Conservation (phyloP, 495 filamentous ascomycete species). For the Penicillium fimorum region DNA sequence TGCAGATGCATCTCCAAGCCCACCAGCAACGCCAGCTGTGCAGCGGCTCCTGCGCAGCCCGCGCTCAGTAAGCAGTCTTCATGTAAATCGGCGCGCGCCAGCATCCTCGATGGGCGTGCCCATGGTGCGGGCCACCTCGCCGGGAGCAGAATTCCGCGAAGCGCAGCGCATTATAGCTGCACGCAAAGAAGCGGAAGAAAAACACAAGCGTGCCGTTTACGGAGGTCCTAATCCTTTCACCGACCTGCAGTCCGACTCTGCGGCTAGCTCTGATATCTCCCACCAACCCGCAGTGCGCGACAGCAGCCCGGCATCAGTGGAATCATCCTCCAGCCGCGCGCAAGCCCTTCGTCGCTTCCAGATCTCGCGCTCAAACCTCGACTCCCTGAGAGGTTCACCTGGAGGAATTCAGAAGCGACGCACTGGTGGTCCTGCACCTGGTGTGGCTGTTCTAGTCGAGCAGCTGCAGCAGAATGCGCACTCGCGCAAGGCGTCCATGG, state of each 20-base stretch:
- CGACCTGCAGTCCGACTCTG: background rate
- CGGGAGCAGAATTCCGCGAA: constrained; percentile 46
- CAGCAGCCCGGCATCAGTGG: constrained; percentile 3
- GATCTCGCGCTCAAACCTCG: constrained; percentile 37
- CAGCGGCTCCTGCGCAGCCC: constrained; percentile 37
- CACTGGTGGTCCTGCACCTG: constrained; percentile 25
- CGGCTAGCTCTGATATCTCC: background rate
- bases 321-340: constrained; percentile 19
- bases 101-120: constrained; percentile 32
- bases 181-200: constrained; percentile 35
- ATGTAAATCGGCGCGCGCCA: constrained; percentile 19
- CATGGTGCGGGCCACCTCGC: constrained; percentile 43
- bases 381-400: constrained; percentile 22
- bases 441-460: constrained; percentile 45
- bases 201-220: constrained; percentile 27
- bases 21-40: constrained; percentile 17
- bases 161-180: constrained; percentile 33
- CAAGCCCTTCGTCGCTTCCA: constrained; percentile 42
- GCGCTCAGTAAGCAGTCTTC: constrained; percentile 43
- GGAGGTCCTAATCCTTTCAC: constrained; percentile 16
- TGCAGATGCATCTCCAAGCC: constrained; percentile 15
- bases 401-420: constrained; percentile 44
- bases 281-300: background rate
- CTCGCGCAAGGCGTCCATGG: constrained; percentile 42
- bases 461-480: constrained; percentile 39